Conservation (phyloP, 1,139 yeast species). For the Groenewaldozyma sp. region DNA sequence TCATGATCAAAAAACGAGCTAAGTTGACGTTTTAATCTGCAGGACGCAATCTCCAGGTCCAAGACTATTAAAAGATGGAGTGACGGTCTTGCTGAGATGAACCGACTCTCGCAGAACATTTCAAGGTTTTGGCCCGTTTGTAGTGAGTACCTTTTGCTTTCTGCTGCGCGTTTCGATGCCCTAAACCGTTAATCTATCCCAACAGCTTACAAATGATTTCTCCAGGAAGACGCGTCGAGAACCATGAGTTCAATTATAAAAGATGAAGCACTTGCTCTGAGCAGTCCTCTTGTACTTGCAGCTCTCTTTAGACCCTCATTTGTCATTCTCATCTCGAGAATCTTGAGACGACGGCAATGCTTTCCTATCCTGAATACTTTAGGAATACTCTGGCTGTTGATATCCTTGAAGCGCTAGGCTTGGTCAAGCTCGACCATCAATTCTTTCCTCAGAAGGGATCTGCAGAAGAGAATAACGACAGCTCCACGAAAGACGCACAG, state of each 20-base stretch:
- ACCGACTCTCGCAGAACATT: not conserved
- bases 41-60: not conserved
- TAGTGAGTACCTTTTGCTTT: not conserved
- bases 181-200: not conserved
- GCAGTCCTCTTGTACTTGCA: not conserved
- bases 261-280: not conserved
- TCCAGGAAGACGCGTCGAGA: too few relatives aligned
- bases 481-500: not conserved
- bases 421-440: slow-evolving; percentile 8
- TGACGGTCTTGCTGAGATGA: not conserved
- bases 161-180: not conserved
- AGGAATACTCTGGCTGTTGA: slow-evolving; percentile 13
- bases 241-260: not conserved
- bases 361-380: slow-evolving; percentile 10
- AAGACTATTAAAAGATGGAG: not conserved
- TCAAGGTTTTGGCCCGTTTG: not conserved
- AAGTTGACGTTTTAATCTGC: too few relatives aligned
- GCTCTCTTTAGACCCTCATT: not conserved
- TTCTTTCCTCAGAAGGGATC: slow-evolving; percentile 8
- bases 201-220: not conserved
- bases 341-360: slow-evolving; percentile 7
- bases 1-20: too few relatives aligned
- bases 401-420: slow-evolving; percentile 9
- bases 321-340: not conserved
- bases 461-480: not conserved